Base-by-base conservation (phyloP, 768 basidiomycete genomes). In the Boletus eberwhitei region DNA sequence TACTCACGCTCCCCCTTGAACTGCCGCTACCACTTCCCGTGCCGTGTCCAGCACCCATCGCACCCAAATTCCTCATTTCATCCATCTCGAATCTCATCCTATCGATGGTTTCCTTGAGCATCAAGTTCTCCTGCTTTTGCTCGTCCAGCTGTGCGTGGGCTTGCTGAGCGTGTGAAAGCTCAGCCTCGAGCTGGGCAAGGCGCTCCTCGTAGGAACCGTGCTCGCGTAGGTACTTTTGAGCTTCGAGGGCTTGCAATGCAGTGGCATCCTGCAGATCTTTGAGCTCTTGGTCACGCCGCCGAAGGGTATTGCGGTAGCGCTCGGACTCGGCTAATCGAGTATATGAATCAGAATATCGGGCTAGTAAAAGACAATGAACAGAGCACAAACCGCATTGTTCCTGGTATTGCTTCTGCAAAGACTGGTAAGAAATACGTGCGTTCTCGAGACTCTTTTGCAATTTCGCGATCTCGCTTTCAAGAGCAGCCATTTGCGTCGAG, bases 41-140 rank as follows among this genome's bases (percentile, higher is more conserved):
- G 13, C 73, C 74, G 13, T 67, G 64, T 38, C 65, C 68, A 21
- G 56, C 62, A n/a, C 71, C 72, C 38, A 71, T 68, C 38, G 59
- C 71, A 37, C 73, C 67, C 44, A 70, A 73, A 49, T 74, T 82
- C 38, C 93, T 79, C 78, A 95, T 82, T 71, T 95, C 93, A 61
- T 98, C 94, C 79, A 98, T 84, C 63, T 98, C 95, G 59, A 88
- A 96, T 32, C 91, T 80, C 82, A 97, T 87, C 44, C 93, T 81
- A 67, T 97, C 94, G 61, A 98, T 98, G 2, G 94, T 97, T 77
- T 98, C 95, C 67, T 96, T 96, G 56, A 98, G 77, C 65, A 92
- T 73, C 60, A 96, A 67, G 64, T 97, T 98, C 77, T 95, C 92
- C 64, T 93, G 90, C 75, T 97, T 97, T 76, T 98, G 95, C 62